phyloP scores from a whole-genome alignment of 495 filamentous ascomycete species.

The Penicilliopsis zonata region DNA sequence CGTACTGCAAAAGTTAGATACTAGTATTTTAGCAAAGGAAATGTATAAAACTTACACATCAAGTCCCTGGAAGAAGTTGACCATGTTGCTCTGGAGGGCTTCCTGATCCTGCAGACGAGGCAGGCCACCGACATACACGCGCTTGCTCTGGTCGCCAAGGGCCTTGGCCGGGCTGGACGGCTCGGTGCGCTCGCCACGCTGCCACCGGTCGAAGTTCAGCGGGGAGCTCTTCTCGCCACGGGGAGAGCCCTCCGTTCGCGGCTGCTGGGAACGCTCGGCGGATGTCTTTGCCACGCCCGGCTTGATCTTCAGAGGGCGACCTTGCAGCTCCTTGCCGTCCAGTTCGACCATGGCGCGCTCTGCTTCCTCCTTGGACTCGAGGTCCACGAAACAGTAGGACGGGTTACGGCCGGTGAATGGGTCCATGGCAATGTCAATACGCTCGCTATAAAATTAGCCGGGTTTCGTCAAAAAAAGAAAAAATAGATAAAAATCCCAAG shows the following conservation, averaged over 20 bases:
- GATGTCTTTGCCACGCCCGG: constrained; percentile 41
- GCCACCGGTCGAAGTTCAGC: constrained; percentile 25
- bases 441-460: constrained; percentile 31
- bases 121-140: constrained; percentile 53
- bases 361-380: constrained; percentile 41
- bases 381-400: constrained; percentile 61
- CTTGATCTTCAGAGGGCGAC: constrained; percentile 47
- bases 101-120: constrained; percentile 45
- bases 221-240: constrained; percentile 10
- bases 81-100: constrained; percentile 39
- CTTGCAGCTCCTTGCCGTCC: constrained; percentile 38
- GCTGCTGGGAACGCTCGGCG: constrained; percentile 12
- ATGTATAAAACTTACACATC: constrained; percentile 36
- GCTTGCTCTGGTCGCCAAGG: constrained; percentile 32
- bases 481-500: neutral
- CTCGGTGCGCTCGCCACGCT: constrained; percentile 17
- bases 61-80: constrained; percentile 46
- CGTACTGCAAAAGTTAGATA: constrained; percentile 25
- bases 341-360: constrained; percentile 42
- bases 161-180: constrained; percentile 8
- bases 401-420: constrained; percentile 56
- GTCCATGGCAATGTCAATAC: constrained; percentile 56
- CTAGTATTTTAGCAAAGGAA: too few species aligned
- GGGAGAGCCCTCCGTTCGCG: constrained; percentile 10
- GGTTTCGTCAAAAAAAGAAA: neutral